Evolutionary conservation across 2,329 filamentous ascomycete genomes (phyloP).

Genomic region (Hortaea werneckii): DNA sequence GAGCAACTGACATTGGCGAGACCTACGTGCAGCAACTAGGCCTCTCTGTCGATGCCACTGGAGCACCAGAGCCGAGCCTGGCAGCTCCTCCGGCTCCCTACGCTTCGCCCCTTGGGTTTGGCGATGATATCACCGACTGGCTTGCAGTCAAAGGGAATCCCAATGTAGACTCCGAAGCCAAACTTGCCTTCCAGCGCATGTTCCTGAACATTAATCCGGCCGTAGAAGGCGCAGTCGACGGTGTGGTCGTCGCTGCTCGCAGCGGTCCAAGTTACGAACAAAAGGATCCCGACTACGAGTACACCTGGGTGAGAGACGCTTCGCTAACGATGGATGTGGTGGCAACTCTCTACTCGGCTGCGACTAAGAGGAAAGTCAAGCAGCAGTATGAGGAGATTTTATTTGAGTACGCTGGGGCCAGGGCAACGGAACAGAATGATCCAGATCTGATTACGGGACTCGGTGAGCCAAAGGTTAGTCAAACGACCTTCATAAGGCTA

Average conservation of each 20-base stretch:
- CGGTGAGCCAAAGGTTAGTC: constrained; percentile 20
- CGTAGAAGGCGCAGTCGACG: constrained; percentile 17
- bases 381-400: constrained; percentile 15
- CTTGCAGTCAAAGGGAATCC: constrained; percentile 8
- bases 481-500: too few relatives aligned
- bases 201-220: constrained; percentile 25
- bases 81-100: constrained; percentile 18
- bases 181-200: constrained; percentile 18
- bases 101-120: constrained; percentile 19
- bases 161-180: constrained; percentile 13
- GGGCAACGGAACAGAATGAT: constrained; percentile 24
- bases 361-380: constrained; percentile 11
- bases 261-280: constrained; percentile 18
- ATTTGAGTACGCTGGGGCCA: constrained; percentile 18
- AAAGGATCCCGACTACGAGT: constrained; percentile 22
- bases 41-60: constrained; percentile 16
- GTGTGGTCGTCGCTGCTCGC: constrained; percentile 23
- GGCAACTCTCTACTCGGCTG: constrained; percentile 16
- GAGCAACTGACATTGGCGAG: constrained; percentile 18
- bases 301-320: constrained; percentile 25
- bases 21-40: constrained; percentile 17
- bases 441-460: constrained; percentile 22
- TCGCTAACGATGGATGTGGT: constrained; percentile 24
- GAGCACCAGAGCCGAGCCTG: constrained; percentile 14
- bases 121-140: constrained; percentile 22